These are phyloP conservation scores for Oenanthe javanica DNA, from an alignment of 140 eudicot species.

Conservation along the genomic window DNA sequence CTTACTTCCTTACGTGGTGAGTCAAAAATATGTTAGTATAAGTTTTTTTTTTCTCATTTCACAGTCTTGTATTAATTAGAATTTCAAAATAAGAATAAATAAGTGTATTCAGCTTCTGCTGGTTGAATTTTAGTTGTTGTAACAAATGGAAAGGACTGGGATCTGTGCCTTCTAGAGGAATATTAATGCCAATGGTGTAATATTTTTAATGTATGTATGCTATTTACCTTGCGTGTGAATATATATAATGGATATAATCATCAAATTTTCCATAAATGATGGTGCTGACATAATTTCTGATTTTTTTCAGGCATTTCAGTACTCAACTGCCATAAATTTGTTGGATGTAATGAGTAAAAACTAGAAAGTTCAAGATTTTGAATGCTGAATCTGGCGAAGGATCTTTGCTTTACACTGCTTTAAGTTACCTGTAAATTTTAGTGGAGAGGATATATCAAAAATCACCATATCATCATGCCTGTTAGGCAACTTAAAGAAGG, in stretches of 20 bases:
- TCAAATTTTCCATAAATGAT: conserved; percentile 9
- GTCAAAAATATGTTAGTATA: no score
- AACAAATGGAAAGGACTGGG: not conserved
- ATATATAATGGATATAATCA: conserved; percentile 2
- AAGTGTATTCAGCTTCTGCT: not conserved
- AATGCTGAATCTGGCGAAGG: conserved; percentile 14
- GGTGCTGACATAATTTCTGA: conserved; percentile 29
- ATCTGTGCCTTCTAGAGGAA: not conserved
- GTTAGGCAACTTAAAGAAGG: conserved; percentile 60
- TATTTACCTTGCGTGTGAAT: conserved; percentile 34
- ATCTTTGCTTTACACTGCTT: conserved; percentile 8
- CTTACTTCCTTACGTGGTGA: no score
- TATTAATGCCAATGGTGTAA: not conserved
- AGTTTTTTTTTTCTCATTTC: not conserved
- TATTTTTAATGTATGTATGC: conserved; percentile 10
- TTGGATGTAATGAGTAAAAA: conserved; percentile 20
- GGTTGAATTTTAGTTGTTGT: conserved; percentile 4
- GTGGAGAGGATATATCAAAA: not conserved
- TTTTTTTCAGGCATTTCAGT: conserved; percentile 30
- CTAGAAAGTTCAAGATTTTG: conserved; percentile 15
- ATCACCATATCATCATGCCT: conserved; percentile 37
- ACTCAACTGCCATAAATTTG: conserved; percentile 18
- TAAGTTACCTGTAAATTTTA: not conserved
- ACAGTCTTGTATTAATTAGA: not conserved
- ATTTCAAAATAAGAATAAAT: not conserved